A percentile compares a stretch with the other conserved stretches of the same genome.
Evolutionary conservation across 2,329 filamentous ascomycete genomes (phyloP).

Genomic region (Calonectria pauciramosa): DNA sequence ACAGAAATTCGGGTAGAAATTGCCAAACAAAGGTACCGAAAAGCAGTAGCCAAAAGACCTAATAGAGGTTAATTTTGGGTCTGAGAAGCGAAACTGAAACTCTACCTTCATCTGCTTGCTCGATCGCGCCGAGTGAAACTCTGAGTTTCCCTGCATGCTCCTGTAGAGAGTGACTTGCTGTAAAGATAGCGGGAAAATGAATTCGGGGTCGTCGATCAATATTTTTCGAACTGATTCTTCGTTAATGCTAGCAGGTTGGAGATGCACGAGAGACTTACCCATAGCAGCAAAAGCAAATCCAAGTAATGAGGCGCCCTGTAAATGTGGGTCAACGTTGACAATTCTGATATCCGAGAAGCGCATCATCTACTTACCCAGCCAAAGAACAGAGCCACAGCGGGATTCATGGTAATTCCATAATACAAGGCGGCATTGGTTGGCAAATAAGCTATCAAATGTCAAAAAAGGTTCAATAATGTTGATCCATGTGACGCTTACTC

Average conservation of each 20-base stretch:
- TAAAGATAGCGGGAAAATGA: conserved; percentile 5
- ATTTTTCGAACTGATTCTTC: background rate
- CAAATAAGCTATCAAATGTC: conserved; percentile 62
- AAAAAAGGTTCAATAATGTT: conserved; percentile 42
- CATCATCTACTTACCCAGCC: background rate
- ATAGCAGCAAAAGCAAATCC: conserved; percentile 11
- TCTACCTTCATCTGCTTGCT: conserved; percentile 64
- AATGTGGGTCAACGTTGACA: background rate
- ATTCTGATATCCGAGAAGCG: no score
- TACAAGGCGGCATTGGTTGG: conserved; percentile 64
- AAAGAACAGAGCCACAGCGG: conserved; percentile 8
- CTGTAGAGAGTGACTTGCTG: conserved; percentile 13
- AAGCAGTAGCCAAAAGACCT: conserved; percentile 62
- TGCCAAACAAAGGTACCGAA: conserved; percentile 70
- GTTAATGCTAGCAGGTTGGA: background rate
- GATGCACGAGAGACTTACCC: background rate
- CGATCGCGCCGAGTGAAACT: conserved; percentile 52
- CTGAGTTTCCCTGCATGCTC: conserved; percentile 3
- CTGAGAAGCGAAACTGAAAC: conserved; percentile 58
- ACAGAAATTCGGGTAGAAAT: conserved; percentile 72
- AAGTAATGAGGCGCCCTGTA: conserved; percentile 1
- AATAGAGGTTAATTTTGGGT: conserved; percentile 69
- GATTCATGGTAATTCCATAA: conserved; percentile 17
- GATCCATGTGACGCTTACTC: conserved; percentile 61
- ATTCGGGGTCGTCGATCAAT: conserved; percentile 15